Conservation (phyloP, 1,284 basidiomycete species). For the Entoloma clypeatum region DNA sequence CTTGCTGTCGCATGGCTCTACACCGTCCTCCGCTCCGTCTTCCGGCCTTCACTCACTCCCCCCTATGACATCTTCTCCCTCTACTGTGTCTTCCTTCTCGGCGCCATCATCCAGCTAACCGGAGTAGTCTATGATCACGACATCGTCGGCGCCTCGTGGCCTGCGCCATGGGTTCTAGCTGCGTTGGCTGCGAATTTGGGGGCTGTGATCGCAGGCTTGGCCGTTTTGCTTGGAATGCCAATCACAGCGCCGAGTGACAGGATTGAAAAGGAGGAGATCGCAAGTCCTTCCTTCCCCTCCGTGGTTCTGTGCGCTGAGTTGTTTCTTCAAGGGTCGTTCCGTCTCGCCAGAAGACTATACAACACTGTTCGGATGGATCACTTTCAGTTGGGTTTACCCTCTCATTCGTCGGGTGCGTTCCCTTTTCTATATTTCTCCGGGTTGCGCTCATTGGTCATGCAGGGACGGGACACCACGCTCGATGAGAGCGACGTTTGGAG, state of each 20-base stretch:
- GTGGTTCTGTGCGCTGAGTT: not conserved
- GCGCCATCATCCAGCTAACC: constrained; percentile 42
- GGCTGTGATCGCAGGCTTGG: constrained; percentile 37
- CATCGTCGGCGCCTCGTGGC: constrained; percentile 36
- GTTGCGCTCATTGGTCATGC: constrained; percentile 1
- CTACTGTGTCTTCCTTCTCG: constrained; percentile 41
- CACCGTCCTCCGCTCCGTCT: constrained; percentile 40
- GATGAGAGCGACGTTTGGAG: constrained; percentile 70
- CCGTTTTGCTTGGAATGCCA: constrained; percentile 52
- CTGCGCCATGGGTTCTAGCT: constrained; percentile 28
- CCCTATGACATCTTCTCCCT: constrained; percentile 53
- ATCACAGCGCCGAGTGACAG: constrained; percentile 48
- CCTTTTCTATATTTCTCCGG: not conserved
- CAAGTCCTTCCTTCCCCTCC: constrained; percentile 27
- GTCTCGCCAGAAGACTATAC: constrained; percentile 75
- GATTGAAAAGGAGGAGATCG: constrained; percentile 49
- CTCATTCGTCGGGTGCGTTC: constrained; percentile 50
- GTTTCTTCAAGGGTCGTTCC: constrained; percentile 40
- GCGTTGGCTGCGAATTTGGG: constrained; percentile 41
- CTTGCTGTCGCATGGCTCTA: constrained; percentile 56
- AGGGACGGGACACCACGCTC: constrained; percentile 60
- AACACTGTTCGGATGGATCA: constrained; percentile 72
- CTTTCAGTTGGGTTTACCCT: constrained; percentile 75
- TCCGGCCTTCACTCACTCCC: constrained; percentile 37
- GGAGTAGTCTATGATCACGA: constrained; percentile 45